phyloP scores from a whole-genome alignment of 345 rosid genomes.

The Eucalyptus sp. region DNA sequence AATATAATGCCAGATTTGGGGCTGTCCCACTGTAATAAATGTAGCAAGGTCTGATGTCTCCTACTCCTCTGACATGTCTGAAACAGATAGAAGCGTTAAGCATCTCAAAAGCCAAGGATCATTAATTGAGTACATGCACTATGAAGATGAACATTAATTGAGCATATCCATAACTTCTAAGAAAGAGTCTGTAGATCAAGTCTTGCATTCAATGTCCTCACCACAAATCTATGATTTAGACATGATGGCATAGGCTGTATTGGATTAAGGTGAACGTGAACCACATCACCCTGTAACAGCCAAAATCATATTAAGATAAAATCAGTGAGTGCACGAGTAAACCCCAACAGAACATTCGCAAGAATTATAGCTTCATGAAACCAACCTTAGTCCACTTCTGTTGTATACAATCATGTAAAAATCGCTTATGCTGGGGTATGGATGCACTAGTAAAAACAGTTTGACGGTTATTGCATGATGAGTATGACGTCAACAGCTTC shows the following conservation, averaged over 20 bases:
- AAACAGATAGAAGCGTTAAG: not conserved
- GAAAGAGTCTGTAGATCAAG: not conserved
- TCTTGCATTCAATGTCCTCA: constrained; percentile 8
- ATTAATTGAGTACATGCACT: not conserved
- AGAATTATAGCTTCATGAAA: not conserved
- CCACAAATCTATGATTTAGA: constrained; percentile 64
- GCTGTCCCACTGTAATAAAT: constrained; percentile 46
- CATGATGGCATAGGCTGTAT: constrained; percentile 67
- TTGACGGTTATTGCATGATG: constrained; percentile 67
- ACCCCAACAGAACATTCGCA: not conserved
- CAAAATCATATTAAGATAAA: not conserved
- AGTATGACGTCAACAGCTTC: constrained; percentile 67
- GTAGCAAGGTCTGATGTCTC: constrained; percentile 48
- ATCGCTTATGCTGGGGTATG: constrained; percentile 83
- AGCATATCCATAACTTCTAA: not conserved
- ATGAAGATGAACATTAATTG: not conserved
- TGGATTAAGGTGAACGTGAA: constrained; percentile 71
- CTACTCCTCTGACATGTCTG: constrained; percentile 43
- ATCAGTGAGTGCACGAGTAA: not conserved
- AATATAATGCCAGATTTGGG: constrained; percentile 72
- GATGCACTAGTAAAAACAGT: constrained; percentile 93
- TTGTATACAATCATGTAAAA: constrained; percentile 74
- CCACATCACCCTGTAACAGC: constrained; percentile 47
- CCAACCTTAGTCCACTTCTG: constrained; percentile 96
- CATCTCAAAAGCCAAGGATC: not conserved